Evolutionary conservation across 116 monocot species (phyloP), one percentile per base, ranked within the genome.

Genomic region (Phalaenopsis hybrid): DNA sequence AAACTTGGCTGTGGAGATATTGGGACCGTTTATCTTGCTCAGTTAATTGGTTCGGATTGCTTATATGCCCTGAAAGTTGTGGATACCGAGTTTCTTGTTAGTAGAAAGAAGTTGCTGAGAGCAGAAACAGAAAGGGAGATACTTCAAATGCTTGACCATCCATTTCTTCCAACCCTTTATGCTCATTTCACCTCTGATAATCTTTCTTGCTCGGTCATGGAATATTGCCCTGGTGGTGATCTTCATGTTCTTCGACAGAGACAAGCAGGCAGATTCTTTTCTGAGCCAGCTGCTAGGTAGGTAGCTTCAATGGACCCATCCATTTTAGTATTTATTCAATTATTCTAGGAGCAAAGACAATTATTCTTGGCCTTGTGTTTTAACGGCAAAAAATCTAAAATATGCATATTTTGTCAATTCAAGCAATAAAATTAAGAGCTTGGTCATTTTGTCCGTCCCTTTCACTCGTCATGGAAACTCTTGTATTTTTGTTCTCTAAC

Each of bases 51-150:
- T 44, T 89, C 89, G 5, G 90, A 87, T 11, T 82, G 87, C 79
- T 90, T 83, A 68, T 93, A 90, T 86, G 93, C 93, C 2, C 87
- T 93, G 90, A 93, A 93, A 80, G 87, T 93, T 12, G 90, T 93
- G 93, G 90, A 93, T 82, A 93, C 90, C 79, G 89, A 73, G 37
- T 87, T 89, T 70, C 74, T 93, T 51, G 90, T 87, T 9, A 86
- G 87, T 55, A 85, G 93, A 3, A 93, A 93, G 61, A 93, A 93
- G 80, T 74, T 93, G 52, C 79, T 87, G 18, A 84, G 93, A 61
- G 88, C 93, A 73, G 90, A 93, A 78, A 93, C 87, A 21, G 90
- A 93, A 49, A 85, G 89, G 70, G 93, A 93, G 59, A 93, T 93
- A 72, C 78, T 93, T 82, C 90, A 93, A 68, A 87, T 59, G 21